These are phyloP conservation scores for Lecanicillium sp. DNA, from an alignment of 2,329 filamentous ascomycete species.

Conservation along the genomic window DNA sequence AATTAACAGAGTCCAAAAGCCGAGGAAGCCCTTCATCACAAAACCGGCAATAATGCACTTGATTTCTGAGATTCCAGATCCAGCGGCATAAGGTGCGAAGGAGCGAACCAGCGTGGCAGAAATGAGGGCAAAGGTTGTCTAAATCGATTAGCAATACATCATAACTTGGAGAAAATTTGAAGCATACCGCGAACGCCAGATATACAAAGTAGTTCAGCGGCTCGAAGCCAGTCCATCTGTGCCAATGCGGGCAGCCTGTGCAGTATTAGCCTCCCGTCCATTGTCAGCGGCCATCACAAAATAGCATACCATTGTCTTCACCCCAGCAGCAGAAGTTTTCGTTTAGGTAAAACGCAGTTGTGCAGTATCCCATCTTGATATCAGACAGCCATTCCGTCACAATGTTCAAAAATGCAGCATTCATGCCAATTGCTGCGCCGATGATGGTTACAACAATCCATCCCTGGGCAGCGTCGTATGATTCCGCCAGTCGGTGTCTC, in stretches of 20 bases:
- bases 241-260: constrained; percentile 79
- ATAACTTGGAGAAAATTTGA: not conserved
- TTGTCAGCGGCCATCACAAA: not conserved
- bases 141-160: constrained; percentile 4
- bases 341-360: constrained; percentile 93
- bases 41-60: constrained; percentile 99
- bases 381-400: constrained; percentile 95
- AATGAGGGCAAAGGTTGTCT: constrained; percentile 74
- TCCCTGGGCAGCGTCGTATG: constrained; percentile 92
- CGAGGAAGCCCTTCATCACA: constrained; percentile 97
- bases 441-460: constrained; percentile 98
- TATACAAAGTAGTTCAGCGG: constrained; percentile 84
- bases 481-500: constrained; percentile 74
- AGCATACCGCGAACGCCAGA: constrained; percentile 69
- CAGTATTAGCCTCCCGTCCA: constrained; percentile 18
- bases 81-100: constrained; percentile 92
- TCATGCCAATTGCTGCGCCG: constrained; percentile 84
- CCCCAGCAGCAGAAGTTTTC: constrained; percentile 98
- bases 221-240: constrained; percentile 74
- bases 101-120: constrained; percentile 80
- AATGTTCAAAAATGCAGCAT: constrained; percentile 90
- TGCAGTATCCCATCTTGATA: constrained; percentile 93
- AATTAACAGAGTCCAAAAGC: constrained; percentile 84
- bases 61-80: constrained; percentile 96
- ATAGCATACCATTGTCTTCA: constrained; percentile 64